Conservation (phyloP, 1,139 yeast species). For the Yamadazyma buinensis region DNA sequence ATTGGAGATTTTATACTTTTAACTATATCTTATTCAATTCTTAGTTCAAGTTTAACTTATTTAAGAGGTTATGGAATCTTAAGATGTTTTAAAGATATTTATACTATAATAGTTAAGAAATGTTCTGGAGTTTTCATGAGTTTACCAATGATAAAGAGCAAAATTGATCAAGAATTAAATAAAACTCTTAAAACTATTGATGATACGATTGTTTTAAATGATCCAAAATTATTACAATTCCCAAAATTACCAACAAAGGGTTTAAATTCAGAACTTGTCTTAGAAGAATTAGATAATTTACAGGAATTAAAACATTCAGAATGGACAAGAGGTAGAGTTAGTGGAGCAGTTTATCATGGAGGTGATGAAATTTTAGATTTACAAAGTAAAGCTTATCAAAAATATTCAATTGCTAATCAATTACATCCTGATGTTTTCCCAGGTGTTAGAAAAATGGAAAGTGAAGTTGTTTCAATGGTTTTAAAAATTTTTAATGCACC, state of each 20-base stretch:
- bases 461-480: conserved; percentile 93
- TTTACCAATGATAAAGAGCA: conserved; percentile 52
- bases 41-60: conserved; percentile 9
- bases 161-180: conserved; percentile 58
- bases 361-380: conserved; percentile 69
- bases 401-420: conserved; percentile 86
- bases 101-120: conserved; percentile 8
- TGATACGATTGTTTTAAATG: conserved; percentile 49
- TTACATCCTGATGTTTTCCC: conserved; percentile 97
- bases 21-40: conserved; percentile 15
- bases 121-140: conserved; percentile 34
- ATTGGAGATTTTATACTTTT: conserved; percentile 25
- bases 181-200: conserved; percentile 51
- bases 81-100: conserved; percentile 15
- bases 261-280: conserved; percentile 38
- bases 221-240: conserved; percentile 45
- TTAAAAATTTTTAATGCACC: conserved; percentile 72
- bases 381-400: conserved; percentile 73
- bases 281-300: conserved; percentile 46
- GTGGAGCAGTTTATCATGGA: conserved; percentile 97
- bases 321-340: conserved; percentile 81
- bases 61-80: conserved; percentile 40
- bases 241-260: conserved; percentile 57
- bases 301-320: conserved; percentile 59
- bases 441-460: conserved; percentile 93